phyloP scores from a whole-genome alignment of 352 stramenopile species.

The Phytopythium kandeliae region DNA sequence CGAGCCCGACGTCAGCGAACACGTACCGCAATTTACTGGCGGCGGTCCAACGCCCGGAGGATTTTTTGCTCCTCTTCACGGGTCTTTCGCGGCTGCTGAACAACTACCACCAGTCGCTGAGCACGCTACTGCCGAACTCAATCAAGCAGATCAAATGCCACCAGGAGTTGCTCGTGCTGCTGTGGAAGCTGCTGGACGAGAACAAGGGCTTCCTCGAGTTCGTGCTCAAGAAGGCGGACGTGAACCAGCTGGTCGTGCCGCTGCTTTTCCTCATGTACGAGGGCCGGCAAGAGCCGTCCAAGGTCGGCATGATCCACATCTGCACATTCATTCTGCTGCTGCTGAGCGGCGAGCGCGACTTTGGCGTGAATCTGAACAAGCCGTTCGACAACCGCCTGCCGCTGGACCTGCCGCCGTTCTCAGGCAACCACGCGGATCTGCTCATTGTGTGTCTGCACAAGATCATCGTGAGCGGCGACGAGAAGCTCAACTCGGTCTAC shows the following conservation, averaged over 20 bases:
- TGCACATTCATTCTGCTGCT: conserved; percentile 98
- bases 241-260: conserved; percentile 87
- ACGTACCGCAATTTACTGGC: conserved; percentile 64
- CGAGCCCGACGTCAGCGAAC: conserved; percentile 19
- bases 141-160: conserved; percentile 94
- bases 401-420: conserved; percentile 92
- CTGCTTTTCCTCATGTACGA: conserved; percentile 92
- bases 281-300: conserved; percentile 90
- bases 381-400: conserved; percentile 93
- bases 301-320: conserved; percentile 97
- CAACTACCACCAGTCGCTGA: conserved; percentile 94
- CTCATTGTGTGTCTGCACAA: conserved; percentile 98
- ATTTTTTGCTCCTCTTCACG: conserved; percentile 92
- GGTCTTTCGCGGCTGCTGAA: conserved; percentile 96
- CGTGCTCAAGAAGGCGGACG: conserved; percentile 92
- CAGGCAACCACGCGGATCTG: conserved; percentile 95
- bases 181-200: conserved; percentile 98
- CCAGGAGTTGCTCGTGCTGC: conserved; percentile 96
- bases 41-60: conserved; percentile 67
- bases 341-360: conserved; percentile 94
- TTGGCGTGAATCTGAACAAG: conserved; percentile 97
- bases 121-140: conserved; percentile 91
- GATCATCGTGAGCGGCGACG: conserved; percentile 96
- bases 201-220: conserved; percentile 95
- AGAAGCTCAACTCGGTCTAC: conserved; percentile 96